Evolutionary conservation across 1,284 basidiomycete genomes (phyloP).

Genomic region (Austroboletus olivaceoglutinosus): DNA sequence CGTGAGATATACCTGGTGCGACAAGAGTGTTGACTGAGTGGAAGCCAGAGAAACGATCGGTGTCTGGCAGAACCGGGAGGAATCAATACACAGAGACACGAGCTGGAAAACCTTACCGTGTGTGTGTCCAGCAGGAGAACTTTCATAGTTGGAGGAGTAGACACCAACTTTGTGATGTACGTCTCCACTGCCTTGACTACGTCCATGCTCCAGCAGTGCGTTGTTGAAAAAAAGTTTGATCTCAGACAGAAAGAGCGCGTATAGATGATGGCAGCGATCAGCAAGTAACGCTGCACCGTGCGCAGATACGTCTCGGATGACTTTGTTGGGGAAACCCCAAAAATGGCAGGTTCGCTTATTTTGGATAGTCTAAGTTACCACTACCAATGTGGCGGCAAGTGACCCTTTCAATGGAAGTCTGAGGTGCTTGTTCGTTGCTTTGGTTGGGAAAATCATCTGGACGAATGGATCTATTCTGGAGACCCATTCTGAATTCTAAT

Average conservation of each 20-base stretch:
- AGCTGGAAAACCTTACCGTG: conserved; percentile 61
- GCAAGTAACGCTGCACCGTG: background rate
- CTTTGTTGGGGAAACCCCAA: background rate
- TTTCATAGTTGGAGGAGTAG: conserved; percentile 89
- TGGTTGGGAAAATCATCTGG: too few species aligned
- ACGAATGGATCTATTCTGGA: too few species aligned
- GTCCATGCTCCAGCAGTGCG: conserved; percentile 63
- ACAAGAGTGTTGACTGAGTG: conserved; percentile 92
- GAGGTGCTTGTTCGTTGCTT: too few species aligned
- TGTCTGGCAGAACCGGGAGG: conserved; percentile 55
- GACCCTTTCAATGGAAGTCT: too few species aligned
- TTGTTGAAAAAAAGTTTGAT: background rate
- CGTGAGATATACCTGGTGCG: conserved; percentile 96
- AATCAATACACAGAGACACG: conserved; percentile 1
- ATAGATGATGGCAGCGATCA: too few species aligned
- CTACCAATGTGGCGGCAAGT: too few species aligned
- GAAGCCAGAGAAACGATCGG: conserved; percentile 94
- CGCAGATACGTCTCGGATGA: background rate
- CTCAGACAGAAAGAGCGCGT: background rate
- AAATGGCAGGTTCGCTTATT: background rate
- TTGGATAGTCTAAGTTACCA: too few species aligned
- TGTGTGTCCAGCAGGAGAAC: conserved; percentile 95
- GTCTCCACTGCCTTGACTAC: conserved; percentile 93
- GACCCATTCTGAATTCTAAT: too few species aligned
- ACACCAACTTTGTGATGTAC: conserved; percentile 90